Conservation (phyloP, 805 yeast species). For the Wickerhamiella lipophila region DNA sequence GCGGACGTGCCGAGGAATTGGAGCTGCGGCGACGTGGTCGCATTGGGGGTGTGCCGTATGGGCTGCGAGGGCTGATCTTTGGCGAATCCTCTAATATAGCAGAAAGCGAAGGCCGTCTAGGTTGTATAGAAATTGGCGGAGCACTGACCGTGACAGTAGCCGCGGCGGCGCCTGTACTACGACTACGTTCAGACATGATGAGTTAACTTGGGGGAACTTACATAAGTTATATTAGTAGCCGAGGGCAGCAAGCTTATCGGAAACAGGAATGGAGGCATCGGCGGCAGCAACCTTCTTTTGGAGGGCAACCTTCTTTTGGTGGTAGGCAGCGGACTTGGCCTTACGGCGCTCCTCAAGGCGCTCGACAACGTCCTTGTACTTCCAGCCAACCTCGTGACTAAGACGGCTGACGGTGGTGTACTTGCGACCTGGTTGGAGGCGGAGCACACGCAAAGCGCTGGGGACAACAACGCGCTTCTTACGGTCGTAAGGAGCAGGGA, state of each 20-base stretch:
- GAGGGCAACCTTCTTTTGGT: slow-evolving; percentile 96
- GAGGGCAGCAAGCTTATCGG: slow-evolving; percentile 86
- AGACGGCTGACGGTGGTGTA: slow-evolving; percentile 97
- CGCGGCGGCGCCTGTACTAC: slow-evolving; percentile 1
- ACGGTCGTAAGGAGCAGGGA: slow-evolving; percentile 99
- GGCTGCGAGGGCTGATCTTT: not conserved
- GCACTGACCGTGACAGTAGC: not conserved
- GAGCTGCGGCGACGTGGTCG: slow-evolving; percentile 11
- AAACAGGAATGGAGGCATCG: slow-evolving; percentile 72
- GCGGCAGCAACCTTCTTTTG: slow-evolving; percentile 85
- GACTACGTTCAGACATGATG: not conserved
- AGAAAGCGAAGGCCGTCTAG: not conserved
- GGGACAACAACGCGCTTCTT: slow-evolving; percentile 99
- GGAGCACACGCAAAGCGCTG: slow-evolving; percentile 96
- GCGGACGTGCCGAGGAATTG: slow-evolving; percentile 10
- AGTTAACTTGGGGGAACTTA: slow-evolving; percentile 3
- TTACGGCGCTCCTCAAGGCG: slow-evolving; percentile 98
- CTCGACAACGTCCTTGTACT: slow-evolving; percentile 95
- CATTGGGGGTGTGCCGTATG: slow-evolving; percentile 6
- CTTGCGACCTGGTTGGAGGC: slow-evolving; percentile 99
- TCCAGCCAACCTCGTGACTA: slow-evolving; percentile 97
- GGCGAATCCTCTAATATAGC: not conserved
- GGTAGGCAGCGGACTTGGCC: slow-evolving; percentile 97
- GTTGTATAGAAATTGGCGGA: not conserved
- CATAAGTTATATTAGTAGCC: slow-evolving; percentile 62